Conservation (phyloP, 2,329 filamentous ascomycete genomes). For the Huntiella decipiens region DNA sequence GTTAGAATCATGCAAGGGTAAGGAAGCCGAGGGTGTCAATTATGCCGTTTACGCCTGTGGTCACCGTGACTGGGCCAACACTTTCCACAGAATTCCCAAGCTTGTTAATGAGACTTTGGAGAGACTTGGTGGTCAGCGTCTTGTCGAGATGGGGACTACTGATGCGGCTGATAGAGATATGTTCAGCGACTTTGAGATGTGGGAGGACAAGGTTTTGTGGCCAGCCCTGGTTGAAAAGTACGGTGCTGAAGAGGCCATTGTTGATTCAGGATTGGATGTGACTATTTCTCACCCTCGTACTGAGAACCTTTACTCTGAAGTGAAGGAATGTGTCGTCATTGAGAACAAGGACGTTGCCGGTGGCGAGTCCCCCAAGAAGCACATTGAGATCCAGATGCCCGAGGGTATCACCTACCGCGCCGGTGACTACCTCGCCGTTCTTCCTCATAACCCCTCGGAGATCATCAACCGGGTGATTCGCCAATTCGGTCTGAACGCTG, state of each 20-base stretch:
- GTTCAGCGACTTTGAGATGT: slow-evolving; percentile 47
- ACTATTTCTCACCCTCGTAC: slow-evolving; percentile 34
- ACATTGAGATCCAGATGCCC: slow-evolving; percentile 50
- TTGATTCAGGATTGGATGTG: slow-evolving; percentile 20
- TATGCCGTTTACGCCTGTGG: slow-evolving; percentile 55
- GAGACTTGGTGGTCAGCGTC: slow-evolving; percentile 18
- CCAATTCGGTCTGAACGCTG: slow-evolving; percentile 48
- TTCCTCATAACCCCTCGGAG: slow-evolving; percentile 48
- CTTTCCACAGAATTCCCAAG: slow-evolving; percentile 49
- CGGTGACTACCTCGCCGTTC: slow-evolving; percentile 58
- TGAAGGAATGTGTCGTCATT: slow-evolving; percentile 40
- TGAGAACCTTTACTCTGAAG: slow-evolving; percentile 41
- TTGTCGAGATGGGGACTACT: slow-evolving; percentile 31
- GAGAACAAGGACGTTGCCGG: slow-evolving; percentile 31
- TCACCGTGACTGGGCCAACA: slow-evolving; percentile 34
- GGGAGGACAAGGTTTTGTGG: slow-evolving; percentile 40
- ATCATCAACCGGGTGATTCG: slow-evolving; percentile 44
- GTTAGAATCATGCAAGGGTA: slow-evolving; percentile 34
- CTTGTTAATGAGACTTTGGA: slow-evolving; percentile 36
- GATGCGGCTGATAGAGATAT: slow-evolving; percentile 46
- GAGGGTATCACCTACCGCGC: slow-evolving; percentile 45
- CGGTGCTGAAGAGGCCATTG: slow-evolving; percentile 24
- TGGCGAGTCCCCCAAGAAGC: slow-evolving; percentile 37
- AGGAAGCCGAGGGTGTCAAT: slow-evolving; percentile 34
- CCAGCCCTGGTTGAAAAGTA: slow-evolving; percentile 29